Base-by-base conservation (phyloP, 2,329 filamentous ascomycete genomes). In the Neobulgaria alba region DNA sequence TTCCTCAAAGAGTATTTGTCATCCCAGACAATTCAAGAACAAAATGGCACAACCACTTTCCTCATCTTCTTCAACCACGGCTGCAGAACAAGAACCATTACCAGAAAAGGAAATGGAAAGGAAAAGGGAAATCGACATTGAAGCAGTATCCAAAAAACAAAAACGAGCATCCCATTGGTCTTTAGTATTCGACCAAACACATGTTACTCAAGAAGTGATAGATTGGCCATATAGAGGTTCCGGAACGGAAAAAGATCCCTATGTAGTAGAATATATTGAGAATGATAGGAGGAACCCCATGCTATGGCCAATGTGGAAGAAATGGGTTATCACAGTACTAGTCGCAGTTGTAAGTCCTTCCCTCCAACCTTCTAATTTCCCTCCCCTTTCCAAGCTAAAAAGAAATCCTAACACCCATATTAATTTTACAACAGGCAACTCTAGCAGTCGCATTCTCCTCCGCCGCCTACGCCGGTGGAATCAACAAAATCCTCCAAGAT, bases 121-220 rank as follows among this genome's bases (percentile, higher is more conserved):
- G n/a, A n/a, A n/a, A n/a, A n/a, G n/a, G n/a, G 20, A 18, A 9
- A 8, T 4, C 10, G 33, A 35, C 8, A 10, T 21, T 19, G 33
- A 35, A n/a, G 9, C 33, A 4, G 15, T 4, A n/a, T 18, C 18
- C 16, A 35, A 10, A 20, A 12, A 12, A 10, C 47, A 42, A 35
- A 45, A 51, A 29, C 46, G 37, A 15, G 46, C 49, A 16, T 33
- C 46, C 12, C 53, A 62, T 51, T 69, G 62, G 60, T 57, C 63
- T 31, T 51, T 69, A 36, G 63, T 72, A 14, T 43, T 60, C 14
- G 63, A 71, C 44, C 68, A 70, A 45, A 64, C 63, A 19, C 60
- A 61, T 20, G 57, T 73, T 33, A 71, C 66, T 1, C 59, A 62
- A 33, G 62, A 67, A 38, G 61, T 72, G 3, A 52, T 68, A 32